phyloP scores from a whole-genome alignment of 2,329 filamentous ascomycete genomes.

The Hortaea werneckii region DNA sequence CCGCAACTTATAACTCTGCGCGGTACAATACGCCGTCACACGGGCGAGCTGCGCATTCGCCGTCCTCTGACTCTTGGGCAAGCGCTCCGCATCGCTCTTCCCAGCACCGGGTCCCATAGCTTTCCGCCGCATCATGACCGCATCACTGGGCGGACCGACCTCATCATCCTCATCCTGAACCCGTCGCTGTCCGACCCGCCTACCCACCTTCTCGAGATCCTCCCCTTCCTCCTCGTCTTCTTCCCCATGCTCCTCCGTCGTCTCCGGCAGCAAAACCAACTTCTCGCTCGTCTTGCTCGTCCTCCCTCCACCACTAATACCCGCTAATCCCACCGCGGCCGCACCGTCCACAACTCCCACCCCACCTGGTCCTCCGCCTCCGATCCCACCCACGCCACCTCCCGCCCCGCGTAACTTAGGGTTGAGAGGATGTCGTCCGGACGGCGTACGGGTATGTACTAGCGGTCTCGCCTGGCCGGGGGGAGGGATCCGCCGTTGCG shows the following conservation, averaged over 20 bases:
- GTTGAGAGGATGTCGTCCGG: slow-evolving; percentile 42
- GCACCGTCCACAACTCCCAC: no score
- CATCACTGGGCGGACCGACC: slow-evolving; percentile 53
- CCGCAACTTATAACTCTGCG: slow-evolving; percentile 83
- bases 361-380: slow-evolving; percentile 53
- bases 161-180: slow-evolving; percentile 47
- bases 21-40: slow-evolving; percentile 92
- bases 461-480: slow-evolving; percentile 36
- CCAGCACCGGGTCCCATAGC: slow-evolving; percentile 51
- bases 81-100: slow-evolving; percentile 87
- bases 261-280: slow-evolving; percentile 85
- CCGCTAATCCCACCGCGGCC: no score
- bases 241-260: slow-evolving; percentile 43
- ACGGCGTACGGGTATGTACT: slow-evolving; percentile 38
- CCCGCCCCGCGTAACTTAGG: slow-evolving; percentile 48
- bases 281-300: slow-evolving; percentile 95
- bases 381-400: slow-evolving; percentile 12
- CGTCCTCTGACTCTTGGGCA: slow-evolving; percentile 77
- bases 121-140: slow-evolving; percentile 54
- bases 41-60: slow-evolving; percentile 57
- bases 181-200: no score
- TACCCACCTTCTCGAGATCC: slow-evolving; percentile 44
- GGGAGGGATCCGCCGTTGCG: slow-evolving; percentile 69
- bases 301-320: no score
- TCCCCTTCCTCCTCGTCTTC: background rate